Evolutionary conservation across 331 rosid species (phyloP), one percentile per base, ranked within the genome.

Genomic region (Telfairia occidentalis): DNA sequence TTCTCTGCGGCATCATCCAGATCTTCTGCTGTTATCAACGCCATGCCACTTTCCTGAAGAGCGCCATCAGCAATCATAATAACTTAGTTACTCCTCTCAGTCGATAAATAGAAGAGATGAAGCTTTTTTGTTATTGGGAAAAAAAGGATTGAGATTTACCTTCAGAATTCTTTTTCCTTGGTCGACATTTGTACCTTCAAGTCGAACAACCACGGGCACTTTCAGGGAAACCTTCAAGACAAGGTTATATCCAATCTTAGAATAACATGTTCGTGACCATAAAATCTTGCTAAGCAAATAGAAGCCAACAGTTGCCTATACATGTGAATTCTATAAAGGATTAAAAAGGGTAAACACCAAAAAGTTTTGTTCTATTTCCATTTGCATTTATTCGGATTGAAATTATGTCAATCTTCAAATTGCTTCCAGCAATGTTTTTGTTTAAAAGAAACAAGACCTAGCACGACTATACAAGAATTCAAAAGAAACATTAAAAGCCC

Each of bases 181-280:
- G 73, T 91, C 99, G 42, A 95, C 97, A 11, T 95, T 95, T 77
- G 99, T 95, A 84, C 99, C 99, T 84, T 95, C 99, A 38, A 95
- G 99, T 63, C 99, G 96, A 77, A 95, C 99, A 26, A 95, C 11
- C 75, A 95, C 99, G 7, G 99, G 99, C 71, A 95, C 99, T 82
- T 95, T 90, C 35, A 95, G 85, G 18, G 85, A 80, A 78, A 95
- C 99, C 99, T 95, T 71, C 46, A 81, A 72, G n/a, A 79, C 49
- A 76, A 37, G 58, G 24, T 60, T 64, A 54, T 78, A 58, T 69
- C 75, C 29, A 77, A 37, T 75, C 77, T 72, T 50, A 54, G 74
- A 40, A 34, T 54, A 76, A 45, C 50, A 28, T 40, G 23, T 9
- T 40, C 37, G 57, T 37, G 19, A 55, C 13, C 54, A 35, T 21